These are phyloP conservation scores for Plantago rigida DNA, from an alignment of 305 asterid genomes.

Conservation along the genomic window DNA sequence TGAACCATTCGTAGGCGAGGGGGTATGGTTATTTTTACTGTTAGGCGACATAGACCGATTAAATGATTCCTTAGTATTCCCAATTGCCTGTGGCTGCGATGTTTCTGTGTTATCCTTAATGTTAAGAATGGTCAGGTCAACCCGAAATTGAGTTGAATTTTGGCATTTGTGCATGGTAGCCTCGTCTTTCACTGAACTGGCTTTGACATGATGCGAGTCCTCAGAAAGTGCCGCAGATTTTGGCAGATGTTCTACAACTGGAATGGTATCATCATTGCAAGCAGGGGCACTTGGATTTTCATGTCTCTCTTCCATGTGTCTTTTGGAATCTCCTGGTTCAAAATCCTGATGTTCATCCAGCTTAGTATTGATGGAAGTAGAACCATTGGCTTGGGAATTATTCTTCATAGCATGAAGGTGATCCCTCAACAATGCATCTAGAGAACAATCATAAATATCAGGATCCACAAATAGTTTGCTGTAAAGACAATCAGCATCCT, in stretches of 20 bases:
- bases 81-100: conserved; percentile 16
- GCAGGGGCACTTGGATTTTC: conserved; percentile 11
- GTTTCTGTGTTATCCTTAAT: conserved; percentile 5
- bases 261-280: conserved; percentile 21
- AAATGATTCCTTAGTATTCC: conserved; percentile 9
- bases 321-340: conserved; percentile 32
- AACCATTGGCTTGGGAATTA: conserved; percentile 20
- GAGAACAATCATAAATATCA: conserved; percentile 15
- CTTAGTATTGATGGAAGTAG: conserved; percentile 23
- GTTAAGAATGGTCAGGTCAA: conserved; percentile 9
- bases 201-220: conserved; percentile 19
- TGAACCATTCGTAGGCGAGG: background rate
- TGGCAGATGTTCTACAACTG: conserved; percentile 25
- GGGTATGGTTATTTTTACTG: background rate
- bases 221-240: conserved; percentile 11
- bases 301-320: conserved; percentile 21
- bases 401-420: conserved; percentile 10
- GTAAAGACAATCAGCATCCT: conserved; percentile 21
- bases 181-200: conserved; percentile 21
- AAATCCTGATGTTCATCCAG: conserved; percentile 15
- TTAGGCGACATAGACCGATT: background rate
- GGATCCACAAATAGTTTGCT: conserved; percentile 19
- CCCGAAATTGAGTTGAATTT: conserved; percentile 23
- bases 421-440: conserved; percentile 16
- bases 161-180: conserved; percentile 17